These are phyloP conservation scores for Ophiocordyceps unilateralis DNA, from an alignment of 2,329 filamentous ascomycete species.

Conservation along the genomic window DNA sequence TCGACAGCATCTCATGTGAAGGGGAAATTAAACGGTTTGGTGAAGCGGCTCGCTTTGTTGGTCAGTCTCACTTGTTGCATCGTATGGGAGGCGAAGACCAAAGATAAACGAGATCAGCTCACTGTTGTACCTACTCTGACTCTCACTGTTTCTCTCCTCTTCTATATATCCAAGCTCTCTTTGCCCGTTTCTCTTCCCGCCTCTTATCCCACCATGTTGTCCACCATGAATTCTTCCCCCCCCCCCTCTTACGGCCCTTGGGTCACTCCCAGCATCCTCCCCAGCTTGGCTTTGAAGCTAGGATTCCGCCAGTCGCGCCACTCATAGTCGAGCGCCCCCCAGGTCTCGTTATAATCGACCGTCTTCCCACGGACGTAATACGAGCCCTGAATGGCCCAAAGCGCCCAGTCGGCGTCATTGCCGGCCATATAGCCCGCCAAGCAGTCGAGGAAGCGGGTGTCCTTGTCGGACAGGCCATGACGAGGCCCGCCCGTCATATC, in stretches of 20 bases:
- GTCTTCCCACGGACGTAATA: conserved; percentile 37
- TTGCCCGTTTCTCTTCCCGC: background rate
- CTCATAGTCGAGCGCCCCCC: conserved; percentile 27
- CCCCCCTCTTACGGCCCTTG: conserved; percentile 13
- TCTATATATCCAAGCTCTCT: background rate
- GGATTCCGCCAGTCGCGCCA: conserved; percentile 22
- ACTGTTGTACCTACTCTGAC: background rate
- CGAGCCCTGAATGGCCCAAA: conserved; percentile 40
- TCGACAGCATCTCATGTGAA: too few relatives aligned
- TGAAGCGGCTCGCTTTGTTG: too few relatives aligned
- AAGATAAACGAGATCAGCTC: too few relatives aligned
- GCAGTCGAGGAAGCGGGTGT: conserved; percentile 32
- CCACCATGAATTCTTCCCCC: background rate
- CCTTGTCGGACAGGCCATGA: conserved; percentile 24
- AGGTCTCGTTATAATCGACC: conserved; percentile 34
- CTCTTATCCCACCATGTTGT: background rate
- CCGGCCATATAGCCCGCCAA: conserved; percentile 31
- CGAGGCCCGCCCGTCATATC: conserved; percentile 24
- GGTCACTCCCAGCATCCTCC: conserved; percentile 20
- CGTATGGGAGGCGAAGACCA: too few relatives aligned
- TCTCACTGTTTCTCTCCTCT: background rate
- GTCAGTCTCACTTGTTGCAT: too few relatives aligned
- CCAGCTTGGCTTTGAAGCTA: conserved; percentile 16
- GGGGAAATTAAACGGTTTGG: too few relatives aligned
- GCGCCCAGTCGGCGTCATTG: conserved; percentile 42